Evolutionary conservation across 192 early-diverging fungal species (phyloP), one percentile per base, ranked within the genome.

Genomic region (Gigaspora rosea): DNA sequence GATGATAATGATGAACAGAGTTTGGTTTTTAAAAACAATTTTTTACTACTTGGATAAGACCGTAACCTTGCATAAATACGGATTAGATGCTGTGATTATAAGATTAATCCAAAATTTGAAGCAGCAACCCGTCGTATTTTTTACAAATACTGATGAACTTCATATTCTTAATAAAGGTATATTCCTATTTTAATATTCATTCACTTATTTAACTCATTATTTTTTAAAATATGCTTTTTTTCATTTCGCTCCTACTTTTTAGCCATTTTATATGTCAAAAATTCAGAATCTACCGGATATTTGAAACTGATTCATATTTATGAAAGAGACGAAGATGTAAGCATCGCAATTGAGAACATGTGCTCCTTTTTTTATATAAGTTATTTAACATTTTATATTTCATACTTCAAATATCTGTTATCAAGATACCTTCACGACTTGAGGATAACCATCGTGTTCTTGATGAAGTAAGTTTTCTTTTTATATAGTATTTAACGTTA

Each of bases 231-330:
- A 56, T 5, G 18, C 18, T 12, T 16, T 56, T 18, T 56, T 13
- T 18, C 52, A 56, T 18, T 56, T 56, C 4, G 4, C 12, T 1
- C 12, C 12, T 56, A 56, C 12, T 15, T 15, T 70, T n/a, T 49
- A 70, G 89, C 84, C 0, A 80, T 89, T 48, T 73, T 82, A 22
- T 89, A 90, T 74, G 81, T 86, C 11, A 73, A 80, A 41, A 58
- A 83, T 11, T 87, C 86, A 58, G 87, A 89, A 79, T 69, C 79
- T 20, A 80, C 80, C 0, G 79, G 78, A 15, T 68, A 85, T 71
- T 72, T 88, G 51, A 83, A 87, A 69, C 80, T 90, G 69, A 70
- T 90, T 51, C 84, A 90, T 68, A 75, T 88, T 27, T 90, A 85
- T 71, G 71, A 85, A 32, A 70, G 64, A 5, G 56, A 80, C 7